Evolutionary conservation across 202 grass and related monocot species (phyloP).

Genomic region (Digitaria exilis): DNA sequence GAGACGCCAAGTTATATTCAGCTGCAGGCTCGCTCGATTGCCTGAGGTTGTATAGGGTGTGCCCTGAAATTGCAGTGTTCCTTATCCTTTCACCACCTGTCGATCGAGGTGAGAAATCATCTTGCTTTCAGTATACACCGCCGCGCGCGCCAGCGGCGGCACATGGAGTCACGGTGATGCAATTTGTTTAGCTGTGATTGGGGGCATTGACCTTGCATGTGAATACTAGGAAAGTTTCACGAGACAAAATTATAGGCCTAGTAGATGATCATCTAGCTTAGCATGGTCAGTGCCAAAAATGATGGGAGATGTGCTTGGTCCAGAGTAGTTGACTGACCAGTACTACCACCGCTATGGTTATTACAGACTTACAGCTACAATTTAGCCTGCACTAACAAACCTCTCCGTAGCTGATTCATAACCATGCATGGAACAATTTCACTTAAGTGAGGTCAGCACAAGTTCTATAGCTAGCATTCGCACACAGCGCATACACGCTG

Average conservation of each 20-base stretch:
- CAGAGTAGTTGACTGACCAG: conserved; percentile 5
- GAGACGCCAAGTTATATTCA: no score
- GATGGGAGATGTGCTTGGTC: conserved; percentile 40
- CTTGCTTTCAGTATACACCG: not conserved
- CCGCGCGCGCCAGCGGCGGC: no score
- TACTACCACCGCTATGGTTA: not conserved
- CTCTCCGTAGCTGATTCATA: not conserved
- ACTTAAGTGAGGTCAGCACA: no score
- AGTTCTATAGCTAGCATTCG: no score
- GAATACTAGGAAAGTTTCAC: conserved; percentile 56
- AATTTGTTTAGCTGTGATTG: conserved; percentile 31
- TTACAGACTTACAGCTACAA: not conserved
- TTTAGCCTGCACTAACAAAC: not conserved
- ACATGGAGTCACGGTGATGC: conserved; percentile 2
- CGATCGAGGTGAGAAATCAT: not conserved
- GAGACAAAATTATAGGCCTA: conserved; percentile 74
- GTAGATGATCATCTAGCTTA: not conserved
- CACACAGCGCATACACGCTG: no score
- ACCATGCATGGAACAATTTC: not conserved
- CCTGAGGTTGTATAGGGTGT: not conserved
- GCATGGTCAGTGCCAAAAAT: conserved; percentile 53
- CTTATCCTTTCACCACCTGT: not conserved
- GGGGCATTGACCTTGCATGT: conserved; percentile 76
- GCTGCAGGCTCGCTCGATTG: conserved; percentile 1
- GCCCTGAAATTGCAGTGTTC: conserved; percentile 16